These are phyloP conservation scores for Lichina pygmaea DNA, from an alignment of 495 filamentous ascomycete genomes.

Conservation along the genomic window DNA sequence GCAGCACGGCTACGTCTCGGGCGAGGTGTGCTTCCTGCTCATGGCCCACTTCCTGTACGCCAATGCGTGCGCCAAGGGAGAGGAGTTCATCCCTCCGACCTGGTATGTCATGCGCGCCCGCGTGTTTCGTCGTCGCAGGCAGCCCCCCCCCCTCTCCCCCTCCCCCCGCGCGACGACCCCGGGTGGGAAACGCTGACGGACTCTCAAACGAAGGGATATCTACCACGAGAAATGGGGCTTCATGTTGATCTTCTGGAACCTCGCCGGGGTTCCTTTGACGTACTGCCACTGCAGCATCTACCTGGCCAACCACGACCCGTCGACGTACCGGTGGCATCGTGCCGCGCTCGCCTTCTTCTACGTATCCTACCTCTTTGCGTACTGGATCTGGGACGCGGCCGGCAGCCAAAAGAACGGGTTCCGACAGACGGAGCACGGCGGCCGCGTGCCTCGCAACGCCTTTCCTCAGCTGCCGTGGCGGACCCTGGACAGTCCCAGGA, in stretches of 20 bases:
- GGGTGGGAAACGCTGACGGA: not conserved
- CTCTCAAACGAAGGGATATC: slow-evolving; percentile 39
- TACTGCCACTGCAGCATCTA: slow-evolving; percentile 97
- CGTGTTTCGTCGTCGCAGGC: not conserved
- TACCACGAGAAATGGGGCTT: slow-evolving; percentile 99
- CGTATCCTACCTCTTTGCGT: slow-evolving; percentile 53
- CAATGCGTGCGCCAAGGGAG: slow-evolving; percentile 88
- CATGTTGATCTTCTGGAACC: slow-evolving; percentile 99
- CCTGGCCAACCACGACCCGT: slow-evolving; percentile 66
- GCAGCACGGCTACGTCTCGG: slow-evolving; percentile 67
- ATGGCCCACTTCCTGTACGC: slow-evolving; percentile 92
- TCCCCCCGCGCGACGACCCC: not conserved
- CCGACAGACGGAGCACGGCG: slow-evolving; percentile 56
- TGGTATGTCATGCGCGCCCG: slow-evolving; percentile 29
- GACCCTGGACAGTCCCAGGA: slow-evolving; percentile 59
- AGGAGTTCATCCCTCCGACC: slow-evolving; percentile 79
- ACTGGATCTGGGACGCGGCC: slow-evolving; percentile 77
- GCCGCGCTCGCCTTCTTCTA: slow-evolving; percentile 37
- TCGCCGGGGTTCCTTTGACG: slow-evolving; percentile 78
- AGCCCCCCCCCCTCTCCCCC: not conserved
- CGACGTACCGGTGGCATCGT: slow-evolving; percentile 55
- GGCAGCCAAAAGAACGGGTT: slow-evolving; percentile 95
- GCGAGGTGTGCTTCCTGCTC: slow-evolving; percentile 64
- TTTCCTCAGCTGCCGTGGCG: slow-evolving; percentile 94
- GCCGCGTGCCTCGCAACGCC: slow-evolving; percentile 38